These are phyloP conservation scores for Ogataea parapolymorpha DNA, from an alignment of 805 yeast genomes.

Conservation along the genomic window DNA sequence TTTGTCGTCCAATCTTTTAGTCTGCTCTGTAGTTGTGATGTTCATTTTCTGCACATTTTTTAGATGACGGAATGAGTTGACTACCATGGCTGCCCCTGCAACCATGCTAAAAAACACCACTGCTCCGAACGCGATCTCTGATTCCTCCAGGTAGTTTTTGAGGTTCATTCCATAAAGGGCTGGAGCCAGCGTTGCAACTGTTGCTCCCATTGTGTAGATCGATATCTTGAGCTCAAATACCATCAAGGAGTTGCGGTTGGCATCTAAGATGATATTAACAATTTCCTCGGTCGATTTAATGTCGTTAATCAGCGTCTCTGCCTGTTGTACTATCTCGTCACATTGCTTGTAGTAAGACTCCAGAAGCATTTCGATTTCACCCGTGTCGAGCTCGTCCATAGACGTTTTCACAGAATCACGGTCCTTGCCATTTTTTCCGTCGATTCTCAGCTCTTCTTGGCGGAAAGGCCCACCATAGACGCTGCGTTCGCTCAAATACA, in stretches of 20 bases:
- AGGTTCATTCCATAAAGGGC: slow-evolving; percentile 90
- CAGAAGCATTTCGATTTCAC: slow-evolving; percentile 80
- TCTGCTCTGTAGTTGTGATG: slow-evolving; percentile 42
- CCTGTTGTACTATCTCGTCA: slow-evolving; percentile 90
- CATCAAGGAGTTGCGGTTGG: slow-evolving; percentile 88
- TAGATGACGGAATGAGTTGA: slow-evolving; percentile 53
- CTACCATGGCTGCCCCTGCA: slow-evolving; percentile 53
- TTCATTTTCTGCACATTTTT: slow-evolving; percentile 64
- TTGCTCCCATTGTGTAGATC: slow-evolving; percentile 78
- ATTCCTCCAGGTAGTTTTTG: slow-evolving; percentile 73
- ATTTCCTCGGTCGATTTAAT: slow-evolving; percentile 90
- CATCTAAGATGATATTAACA: slow-evolving; percentile 85
- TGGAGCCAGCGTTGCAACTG: slow-evolving; percentile 80
- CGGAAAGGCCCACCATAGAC: slow-evolving; percentile 6
- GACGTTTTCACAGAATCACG: background rate
- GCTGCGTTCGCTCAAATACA: slow-evolving; percentile 60
- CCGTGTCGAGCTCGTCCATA: slow-evolving; percentile 33
- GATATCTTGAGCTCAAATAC: slow-evolving; percentile 78
- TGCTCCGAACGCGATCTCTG: slow-evolving; percentile 56
- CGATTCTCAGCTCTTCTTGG: slow-evolving; percentile 2
- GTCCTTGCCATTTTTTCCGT: slow-evolving; percentile 2
- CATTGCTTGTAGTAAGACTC: slow-evolving; percentile 90
- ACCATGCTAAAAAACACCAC: slow-evolving; percentile 51
- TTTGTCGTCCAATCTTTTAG: slow-evolving; percentile 27
- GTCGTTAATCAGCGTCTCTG: slow-evolving; percentile 77